Percentiles rank a stretch among this genome's conserved stretches.
Conservation (phyloP, 805 yeast genomes). For the Phaffomyces thermotolerans region DNA sequence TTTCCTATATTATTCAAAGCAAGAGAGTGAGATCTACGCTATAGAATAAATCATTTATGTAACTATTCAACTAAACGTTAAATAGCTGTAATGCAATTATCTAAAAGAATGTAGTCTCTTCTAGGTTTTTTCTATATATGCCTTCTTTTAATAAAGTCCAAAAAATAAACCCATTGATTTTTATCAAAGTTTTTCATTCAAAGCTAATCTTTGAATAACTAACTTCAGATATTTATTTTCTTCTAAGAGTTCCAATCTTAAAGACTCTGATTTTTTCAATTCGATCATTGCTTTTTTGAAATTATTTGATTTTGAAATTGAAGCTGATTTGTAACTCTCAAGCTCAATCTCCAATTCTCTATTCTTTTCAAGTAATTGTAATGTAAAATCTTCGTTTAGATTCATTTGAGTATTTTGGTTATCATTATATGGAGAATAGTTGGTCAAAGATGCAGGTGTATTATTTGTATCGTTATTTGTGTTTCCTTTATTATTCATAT, state of each 20-base stretch:
- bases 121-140: not conserved
- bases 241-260: conserved; percentile 28
- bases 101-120: too few relatives aligned
- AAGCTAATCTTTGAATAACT: conserved; percentile 17
- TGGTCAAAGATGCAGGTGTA: not conserved
- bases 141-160: too few relatives aligned
- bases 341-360: conserved; percentile 1
- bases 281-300: conserved; percentile 26
- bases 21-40: too few relatives aligned
- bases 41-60: too few relatives aligned
- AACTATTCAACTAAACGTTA: too few relatives aligned
- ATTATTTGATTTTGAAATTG: conserved; percentile 26
- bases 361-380: conserved; percentile 1
- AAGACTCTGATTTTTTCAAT: conserved; percentile 30
- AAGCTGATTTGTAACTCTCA: conserved; percentile 26
- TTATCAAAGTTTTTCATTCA: conserved; percentile 9
- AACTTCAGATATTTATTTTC: conserved; percentile 32
- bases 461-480: not conserved
- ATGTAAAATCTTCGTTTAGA: too few relatives aligned
- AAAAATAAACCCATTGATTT: too few relatives aligned
- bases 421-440: not conserved
- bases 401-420: too few relatives aligned
- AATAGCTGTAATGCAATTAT: too few relatives aligned
- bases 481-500: not conserved
- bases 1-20: too few relatives aligned